Evolutionary conservation across 768 basidiomycete genomes (phyloP).

Genomic region (Tremella fuciformis): DNA sequence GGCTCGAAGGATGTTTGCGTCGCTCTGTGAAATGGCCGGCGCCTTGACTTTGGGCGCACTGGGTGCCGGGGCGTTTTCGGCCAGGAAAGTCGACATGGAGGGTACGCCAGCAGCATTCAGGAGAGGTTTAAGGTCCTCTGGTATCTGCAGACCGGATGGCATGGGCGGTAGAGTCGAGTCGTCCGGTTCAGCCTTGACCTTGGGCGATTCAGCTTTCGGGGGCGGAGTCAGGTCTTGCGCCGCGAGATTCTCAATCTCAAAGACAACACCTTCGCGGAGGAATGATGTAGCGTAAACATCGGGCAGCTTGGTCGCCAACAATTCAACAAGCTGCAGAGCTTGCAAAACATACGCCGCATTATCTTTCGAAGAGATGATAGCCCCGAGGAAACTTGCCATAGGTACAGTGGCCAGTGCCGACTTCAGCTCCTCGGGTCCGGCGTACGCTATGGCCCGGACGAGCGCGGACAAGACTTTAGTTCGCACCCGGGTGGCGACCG

Average conservation of each 20-base stretch:
- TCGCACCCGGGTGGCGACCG: slow-evolving; percentile 80
- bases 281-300: slow-evolving; percentile 82
- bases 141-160: slow-evolving; percentile 4
- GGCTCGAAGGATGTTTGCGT: slow-evolving; percentile 87
- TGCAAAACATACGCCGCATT: slow-evolving; percentile 80
- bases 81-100: slow-evolving; percentile 19
- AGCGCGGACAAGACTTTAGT: slow-evolving; percentile 83
- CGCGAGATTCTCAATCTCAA: slow-evolving; percentile 81
- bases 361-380: slow-evolving; percentile 88
- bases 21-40: slow-evolving; percentile 64
- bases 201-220: slow-evolving; percentile 16
- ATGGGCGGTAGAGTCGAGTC: slow-evolving; percentile 19
- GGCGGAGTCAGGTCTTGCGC: slow-evolving; percentile 61
- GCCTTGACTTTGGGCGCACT: slow-evolving; percentile 13
- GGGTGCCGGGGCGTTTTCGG: slow-evolving; percentile 9
- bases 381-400: slow-evolving; percentile 89
- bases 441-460: slow-evolving; percentile 85
- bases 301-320: slow-evolving; percentile 79
- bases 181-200: slow-evolving; percentile 39
- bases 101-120: slow-evolving; percentile 20
- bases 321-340: slow-evolving; percentile 87
- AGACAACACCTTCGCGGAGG: slow-evolving; percentile 91
- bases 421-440: slow-evolving; percentile 71
- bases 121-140: slow-evolving; percentile 35
- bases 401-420: slow-evolving; percentile 80